phyloP scores from a whole-genome alignment of 164 flowering plant species.

The Warburgia ugandensis region DNA sequence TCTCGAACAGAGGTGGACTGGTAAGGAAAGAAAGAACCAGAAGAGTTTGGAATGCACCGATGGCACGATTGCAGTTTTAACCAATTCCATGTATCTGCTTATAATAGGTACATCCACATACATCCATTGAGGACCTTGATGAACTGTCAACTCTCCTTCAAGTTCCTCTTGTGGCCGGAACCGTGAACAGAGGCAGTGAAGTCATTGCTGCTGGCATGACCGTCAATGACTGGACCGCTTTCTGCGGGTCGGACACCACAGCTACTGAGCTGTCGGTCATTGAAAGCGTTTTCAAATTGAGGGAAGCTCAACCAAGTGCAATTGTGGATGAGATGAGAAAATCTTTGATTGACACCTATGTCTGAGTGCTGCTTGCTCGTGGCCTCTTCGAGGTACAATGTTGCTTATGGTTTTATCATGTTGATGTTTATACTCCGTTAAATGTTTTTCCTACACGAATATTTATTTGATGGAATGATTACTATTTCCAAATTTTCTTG shows the following conservation, averaged over 20 bases:
- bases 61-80: not conserved
- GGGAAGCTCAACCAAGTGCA: conserved; percentile 77
- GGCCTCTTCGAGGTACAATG: too few species aligned
- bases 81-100: not conserved
- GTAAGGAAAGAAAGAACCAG: conserved; percentile 30
- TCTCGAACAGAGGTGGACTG: conserved; percentile 85
- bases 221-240: conserved; percentile 93
- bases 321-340: conserved; percentile 92
- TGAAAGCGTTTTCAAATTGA: conserved; percentile 85
- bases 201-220: conserved; percentile 79
- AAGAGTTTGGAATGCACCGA: not conserved
- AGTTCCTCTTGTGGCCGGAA: conserved; percentile 92
- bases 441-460: too few species aligned
- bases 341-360: conserved; percentile 64
- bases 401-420: too few species aligned
- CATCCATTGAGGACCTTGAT: conserved; percentile 90
- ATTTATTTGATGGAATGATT: too few species aligned
- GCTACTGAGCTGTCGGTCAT: conserved; percentile 91
- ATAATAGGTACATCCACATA: conserved; percentile 85
- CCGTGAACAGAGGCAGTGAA: conserved; percentile 89
- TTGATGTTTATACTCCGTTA: too few species aligned
- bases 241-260: conserved; percentile 90
- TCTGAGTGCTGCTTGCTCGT: too few species aligned
- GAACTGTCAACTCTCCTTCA: conserved; percentile 95
- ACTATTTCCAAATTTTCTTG: too few species aligned